These are phyloP conservation scores for Alloteropsis semialata DNA, from an alignment of 176 grass and related monocot genomes.

Conservation along the genomic window DNA sequence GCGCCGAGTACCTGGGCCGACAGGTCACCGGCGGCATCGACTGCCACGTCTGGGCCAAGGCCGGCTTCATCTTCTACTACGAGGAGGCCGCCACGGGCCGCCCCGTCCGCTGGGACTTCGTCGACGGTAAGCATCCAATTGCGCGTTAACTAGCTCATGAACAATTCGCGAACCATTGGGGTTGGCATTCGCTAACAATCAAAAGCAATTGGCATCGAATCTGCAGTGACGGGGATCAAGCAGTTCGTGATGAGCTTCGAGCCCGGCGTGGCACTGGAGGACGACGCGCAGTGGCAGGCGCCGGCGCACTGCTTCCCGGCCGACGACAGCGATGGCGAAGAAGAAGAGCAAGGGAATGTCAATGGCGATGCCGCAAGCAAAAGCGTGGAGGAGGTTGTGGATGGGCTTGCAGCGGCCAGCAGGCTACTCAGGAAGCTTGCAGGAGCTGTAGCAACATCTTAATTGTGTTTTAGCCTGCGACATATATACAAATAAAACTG, in stretches of 20 bases:
- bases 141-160: too few species aligned
- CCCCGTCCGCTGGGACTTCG: constrained; percentile 73
- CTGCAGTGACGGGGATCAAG: constrained; percentile 44
- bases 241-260: constrained; percentile 66
- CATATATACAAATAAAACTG: too few species aligned
- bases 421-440: neutral
- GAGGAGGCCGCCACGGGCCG: constrained; percentile 56
- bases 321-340: accelerated
- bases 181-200: neutral
- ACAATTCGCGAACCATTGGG: too few species aligned
- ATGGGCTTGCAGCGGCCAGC: neutral
- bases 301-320: constrained; percentile 48
- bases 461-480: neutral
- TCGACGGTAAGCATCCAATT: constrained; percentile 27
- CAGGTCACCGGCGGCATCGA: constrained; percentile 43
- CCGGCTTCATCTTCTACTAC: constrained; percentile 62
- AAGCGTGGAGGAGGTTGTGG: neutral
- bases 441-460: neutral
- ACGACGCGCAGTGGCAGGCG: constrained; percentile 61
- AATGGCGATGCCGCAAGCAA: neutral
- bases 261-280: constrained; percentile 44
- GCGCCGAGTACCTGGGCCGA: constrained; percentile 50
- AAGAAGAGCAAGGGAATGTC: neutral
- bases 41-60: constrained; percentile 74
- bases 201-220: neutral